These are phyloP conservation scores for Candida sp. DNA, from an alignment of 1,139 yeast genomes.

Conservation along the genomic window DNA sequence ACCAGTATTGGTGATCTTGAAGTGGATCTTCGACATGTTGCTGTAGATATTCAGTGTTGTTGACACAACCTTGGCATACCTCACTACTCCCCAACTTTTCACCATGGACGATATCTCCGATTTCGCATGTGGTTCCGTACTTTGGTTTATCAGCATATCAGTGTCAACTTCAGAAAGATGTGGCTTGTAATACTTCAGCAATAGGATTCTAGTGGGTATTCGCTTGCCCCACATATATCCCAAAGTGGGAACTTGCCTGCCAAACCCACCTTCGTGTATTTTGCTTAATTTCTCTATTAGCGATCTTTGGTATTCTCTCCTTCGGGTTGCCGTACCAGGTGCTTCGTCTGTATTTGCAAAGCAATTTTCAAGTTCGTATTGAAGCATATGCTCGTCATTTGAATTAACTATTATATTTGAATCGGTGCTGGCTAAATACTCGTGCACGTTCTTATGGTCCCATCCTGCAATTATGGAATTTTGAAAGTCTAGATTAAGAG, in stretches of 20 bases:
- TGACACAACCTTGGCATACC: slow-evolving; percentile 24
- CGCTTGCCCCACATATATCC: slow-evolving; percentile 41
- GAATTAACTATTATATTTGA: slow-evolving; percentile 4
- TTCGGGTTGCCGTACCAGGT: slow-evolving; percentile 2
- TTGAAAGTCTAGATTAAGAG: slow-evolving; percentile 64
- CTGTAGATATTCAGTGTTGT: slow-evolving; percentile 10
- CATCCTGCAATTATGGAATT: slow-evolving; percentile 75
- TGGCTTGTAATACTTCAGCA: slow-evolving; percentile 34
- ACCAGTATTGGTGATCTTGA: slow-evolving; percentile 14
- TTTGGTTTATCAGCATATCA: slow-evolving; percentile 8
- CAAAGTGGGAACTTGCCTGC: slow-evolving; percentile 32
- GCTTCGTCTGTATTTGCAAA: slow-evolving; percentile 3
- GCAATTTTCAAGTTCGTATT: slow-evolving; percentile 10
- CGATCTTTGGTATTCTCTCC: slow-evolving; percentile 8
- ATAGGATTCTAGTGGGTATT: slow-evolving; percentile 25
- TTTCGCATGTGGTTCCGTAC: slow-evolving; percentile 1
- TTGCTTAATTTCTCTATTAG: slow-evolving; percentile 13
- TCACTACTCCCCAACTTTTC: slow-evolving; percentile 23
- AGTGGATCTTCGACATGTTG: slow-evolving; percentile 10
- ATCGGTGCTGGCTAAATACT: slow-evolving; percentile 1
- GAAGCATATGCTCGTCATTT: slow-evolving; percentile 8
- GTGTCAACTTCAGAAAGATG: no score
- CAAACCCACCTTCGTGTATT: slow-evolving; percentile 14
- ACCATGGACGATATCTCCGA: no score
- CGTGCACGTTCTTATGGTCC: slow-evolving; percentile 32